phyloP scores from a whole-genome alignment of 306 rosid species.

The Inga laurina region DNA sequence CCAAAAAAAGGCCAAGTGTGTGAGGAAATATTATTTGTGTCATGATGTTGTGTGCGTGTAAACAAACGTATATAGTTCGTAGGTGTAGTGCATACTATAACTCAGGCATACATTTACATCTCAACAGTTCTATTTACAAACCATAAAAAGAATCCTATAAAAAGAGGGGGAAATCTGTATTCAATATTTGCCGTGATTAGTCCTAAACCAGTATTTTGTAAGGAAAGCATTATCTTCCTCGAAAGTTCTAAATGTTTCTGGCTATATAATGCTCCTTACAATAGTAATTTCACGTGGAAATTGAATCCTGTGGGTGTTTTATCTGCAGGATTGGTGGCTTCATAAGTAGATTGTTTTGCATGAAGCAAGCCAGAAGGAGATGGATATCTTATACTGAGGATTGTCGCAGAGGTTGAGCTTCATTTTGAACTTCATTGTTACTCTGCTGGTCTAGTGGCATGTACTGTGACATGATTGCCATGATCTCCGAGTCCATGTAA shows the following conservation, averaged over 20 bases:
- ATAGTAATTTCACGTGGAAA: neutral
- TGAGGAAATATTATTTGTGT: neutral
- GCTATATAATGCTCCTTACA: neutral
- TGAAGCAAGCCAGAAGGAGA: slow-evolving; percentile 5
- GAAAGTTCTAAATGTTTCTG: neutral
- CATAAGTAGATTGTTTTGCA: slow-evolving; percentile 4
- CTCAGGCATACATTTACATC: slow-evolving; percentile 3
- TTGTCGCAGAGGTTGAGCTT: slow-evolving; percentile 60
- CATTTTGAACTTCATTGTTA: slow-evolving; percentile 53
- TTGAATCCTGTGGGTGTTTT: neutral
- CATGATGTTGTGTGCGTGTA: neutral
- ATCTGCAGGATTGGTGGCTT: neutral
- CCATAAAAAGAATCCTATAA: neutral
- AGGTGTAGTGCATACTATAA: neutral
- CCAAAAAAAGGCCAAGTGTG: neutral
- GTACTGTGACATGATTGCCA: slow-evolving; percentile 98
- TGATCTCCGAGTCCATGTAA: slow-evolving; percentile 98
- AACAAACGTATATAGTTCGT: neutral
- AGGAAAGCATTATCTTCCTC: neutral
- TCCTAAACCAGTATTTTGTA: neutral
- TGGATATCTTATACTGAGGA: slow-evolving; percentile 52
- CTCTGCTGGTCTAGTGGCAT: slow-evolving; percentile 88
- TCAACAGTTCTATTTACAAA: neutral
- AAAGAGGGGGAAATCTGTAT: neutral
- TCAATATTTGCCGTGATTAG: neutral